These are phyloP conservation scores for Ogataea zsoltii DNA, from an alignment of 805 yeast species.

Conservation along the genomic window DNA sequence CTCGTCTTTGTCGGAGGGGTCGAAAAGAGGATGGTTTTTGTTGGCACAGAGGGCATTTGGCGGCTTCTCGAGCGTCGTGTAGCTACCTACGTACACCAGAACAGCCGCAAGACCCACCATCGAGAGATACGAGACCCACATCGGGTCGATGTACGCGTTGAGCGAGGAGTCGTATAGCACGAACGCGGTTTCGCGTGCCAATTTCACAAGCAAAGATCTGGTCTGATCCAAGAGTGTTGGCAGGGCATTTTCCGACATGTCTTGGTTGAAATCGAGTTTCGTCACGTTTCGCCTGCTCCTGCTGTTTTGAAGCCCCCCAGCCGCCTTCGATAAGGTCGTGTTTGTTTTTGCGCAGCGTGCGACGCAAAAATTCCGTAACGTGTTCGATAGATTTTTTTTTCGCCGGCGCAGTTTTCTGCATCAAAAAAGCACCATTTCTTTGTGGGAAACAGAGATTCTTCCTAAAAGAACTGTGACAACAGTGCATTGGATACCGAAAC, in stretches of 20 bases:
- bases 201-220: neutral
- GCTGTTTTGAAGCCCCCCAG: constrained; percentile 5
- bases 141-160: constrained; percentile 16
- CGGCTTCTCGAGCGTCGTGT: constrained; percentile 35
- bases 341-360: neutral
- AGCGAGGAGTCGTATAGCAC: constrained; percentile 21
- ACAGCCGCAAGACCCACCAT: constrained; percentile 26
- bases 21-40: constrained; percentile 40
- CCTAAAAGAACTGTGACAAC: neutral
- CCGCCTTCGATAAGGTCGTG: constrained; percentile 2
- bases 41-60: constrained; percentile 35
- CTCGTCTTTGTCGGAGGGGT: constrained; percentile 41
- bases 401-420: neutral
- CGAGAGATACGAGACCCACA: constrained; percentile 19
- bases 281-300: constrained; percentile 1
- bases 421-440: neutral
- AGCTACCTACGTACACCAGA: constrained; percentile 37
- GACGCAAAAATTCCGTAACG: constrained; percentile 3
- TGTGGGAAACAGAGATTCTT: neutral
- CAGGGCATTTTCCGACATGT: neutral
- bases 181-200: constrained; percentile 21
- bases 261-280: neutral
- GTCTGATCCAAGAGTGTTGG: neutral
- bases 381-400: constrained; percentile 3
- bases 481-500: too few species aligned